These are phyloP conservation scores for Epicoccum nigrum DNA, from an alignment of 2,329 filamentous ascomycete genomes.

Conservation along the genomic window DNA sequence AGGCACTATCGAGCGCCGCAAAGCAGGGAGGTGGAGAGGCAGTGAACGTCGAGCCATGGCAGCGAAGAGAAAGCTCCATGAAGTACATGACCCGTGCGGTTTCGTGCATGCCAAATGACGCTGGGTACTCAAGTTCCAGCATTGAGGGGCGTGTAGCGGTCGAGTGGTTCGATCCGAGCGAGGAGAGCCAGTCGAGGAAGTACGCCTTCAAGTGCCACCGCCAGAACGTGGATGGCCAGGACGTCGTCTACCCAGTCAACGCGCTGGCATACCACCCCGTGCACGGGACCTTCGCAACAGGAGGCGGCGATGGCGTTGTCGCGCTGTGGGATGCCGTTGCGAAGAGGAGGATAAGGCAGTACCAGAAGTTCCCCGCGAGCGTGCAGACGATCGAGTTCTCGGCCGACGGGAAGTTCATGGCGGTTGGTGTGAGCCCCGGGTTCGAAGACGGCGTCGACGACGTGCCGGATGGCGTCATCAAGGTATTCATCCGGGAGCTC, in stretches of 20 bases:
- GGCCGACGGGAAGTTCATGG: conserved; percentile 75
- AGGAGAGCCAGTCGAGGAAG: conserved; percentile 86
- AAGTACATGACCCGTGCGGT: conserved; percentile 96
- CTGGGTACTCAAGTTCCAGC: conserved; percentile 87
- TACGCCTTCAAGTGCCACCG: conserved; percentile 99
- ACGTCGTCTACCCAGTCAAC: conserved; percentile 91
- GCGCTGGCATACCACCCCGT: conserved; percentile 85
- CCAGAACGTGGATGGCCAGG: conserved; percentile 71
- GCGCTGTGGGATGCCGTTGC: conserved; percentile 90
- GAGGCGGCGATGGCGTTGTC: conserved; percentile 89
- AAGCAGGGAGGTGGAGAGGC: conserved; percentile 25
- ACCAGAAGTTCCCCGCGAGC: conserved; percentile 80
- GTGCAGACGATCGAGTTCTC: conserved; percentile 81
- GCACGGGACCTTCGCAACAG: conserved; percentile 83
- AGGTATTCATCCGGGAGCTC: conserved; percentile 81
- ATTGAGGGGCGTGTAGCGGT: conserved; percentile 97
- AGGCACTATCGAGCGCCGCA: conserved; percentile 60
- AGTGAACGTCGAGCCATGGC: conserved; percentile 77
- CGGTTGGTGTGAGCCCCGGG: conserved; percentile 80
- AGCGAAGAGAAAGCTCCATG: conserved; percentile 88
- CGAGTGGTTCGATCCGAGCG: conserved; percentile 93
- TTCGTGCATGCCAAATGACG: conserved; percentile 95
- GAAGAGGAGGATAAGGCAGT: conserved; percentile 88
- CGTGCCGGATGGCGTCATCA: conserved; percentile 72
- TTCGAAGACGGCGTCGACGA: conserved; percentile 89